Conservation (phyloP, 805 yeast species). For the Barnettozyma siamensis region DNA sequence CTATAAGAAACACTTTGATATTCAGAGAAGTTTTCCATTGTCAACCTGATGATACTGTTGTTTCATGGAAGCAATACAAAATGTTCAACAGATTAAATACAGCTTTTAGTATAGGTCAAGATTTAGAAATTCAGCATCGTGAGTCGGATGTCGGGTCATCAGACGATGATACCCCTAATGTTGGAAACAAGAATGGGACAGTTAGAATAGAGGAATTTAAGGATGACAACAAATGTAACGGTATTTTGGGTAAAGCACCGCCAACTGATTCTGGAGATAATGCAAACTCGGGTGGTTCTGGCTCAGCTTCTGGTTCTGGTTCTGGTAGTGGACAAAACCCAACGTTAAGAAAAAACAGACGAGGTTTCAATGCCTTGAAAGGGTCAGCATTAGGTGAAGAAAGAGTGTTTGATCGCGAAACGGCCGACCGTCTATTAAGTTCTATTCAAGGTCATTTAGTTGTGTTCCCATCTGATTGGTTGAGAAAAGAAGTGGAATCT, state of each 20-base stretch:
- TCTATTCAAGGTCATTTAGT: constrained; percentile 85
- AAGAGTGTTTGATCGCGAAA: constrained; percentile 59
- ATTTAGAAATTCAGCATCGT: constrained; percentile 21
- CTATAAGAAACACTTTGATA: constrained; percentile 75
- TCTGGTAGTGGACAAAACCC: background rate
- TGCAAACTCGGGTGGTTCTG: too few species aligned
- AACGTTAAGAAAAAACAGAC: constrained; percentile 19
- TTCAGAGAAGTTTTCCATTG: constrained; percentile 83
- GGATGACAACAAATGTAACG: constrained; percentile 6
- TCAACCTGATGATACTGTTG: constrained; percentile 93
- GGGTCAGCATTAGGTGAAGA: constrained; percentile 31
- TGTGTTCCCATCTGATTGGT: constrained; percentile 90
- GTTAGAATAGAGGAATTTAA: too few species aligned
- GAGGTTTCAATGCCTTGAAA: constrained; percentile 33
- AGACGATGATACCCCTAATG: background rate
- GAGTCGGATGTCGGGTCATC: constrained; percentile 3
- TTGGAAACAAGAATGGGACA: constrained; percentile 5
- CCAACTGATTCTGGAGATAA: constrained; percentile 4
- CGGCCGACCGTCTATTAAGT: constrained; percentile 67
- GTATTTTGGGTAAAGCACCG: constrained; percentile 13
- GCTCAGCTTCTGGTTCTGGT: too few species aligned
- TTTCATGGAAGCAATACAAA: constrained; percentile 86
- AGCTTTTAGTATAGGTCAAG: constrained; percentile 43
- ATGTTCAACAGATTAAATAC: constrained; percentile 52
- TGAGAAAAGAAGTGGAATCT: constrained; percentile 75